A percentile compares a stretch with the other conserved stretches of the same genome.
Evolutionary conservation across 805 yeast species (phyloP).

Genomic region (Ogataea ramenticola): DNA sequence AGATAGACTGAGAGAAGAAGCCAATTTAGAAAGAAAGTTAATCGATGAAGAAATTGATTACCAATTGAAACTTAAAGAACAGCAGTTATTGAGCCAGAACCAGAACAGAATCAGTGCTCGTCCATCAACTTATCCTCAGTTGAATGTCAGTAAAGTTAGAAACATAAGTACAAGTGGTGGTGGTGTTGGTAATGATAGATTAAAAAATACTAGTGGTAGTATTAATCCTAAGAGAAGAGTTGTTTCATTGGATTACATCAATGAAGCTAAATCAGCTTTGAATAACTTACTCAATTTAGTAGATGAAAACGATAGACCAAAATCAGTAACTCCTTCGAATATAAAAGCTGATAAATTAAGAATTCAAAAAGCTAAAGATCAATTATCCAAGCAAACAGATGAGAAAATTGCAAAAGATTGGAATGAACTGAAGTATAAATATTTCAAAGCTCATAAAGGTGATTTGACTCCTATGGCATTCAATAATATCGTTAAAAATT

Average conservation of each 20-base stretch:
- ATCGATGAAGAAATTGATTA: background rate
- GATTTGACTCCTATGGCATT: background rate
- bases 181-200: background rate
- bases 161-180: background rate
- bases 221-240: background rate
- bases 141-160: background rate
- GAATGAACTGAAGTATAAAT: background rate
- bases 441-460: background rate
- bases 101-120: too few relatives aligned
- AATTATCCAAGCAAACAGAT: background rate
- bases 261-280: background rate
- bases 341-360: background rate
- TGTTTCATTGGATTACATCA: background rate
- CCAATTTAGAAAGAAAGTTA: background rate
- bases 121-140: too few relatives aligned
- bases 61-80: background rate
- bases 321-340: background rate
- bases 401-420: background rate
- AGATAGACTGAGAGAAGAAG: background rate
- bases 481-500: too few relatives aligned
- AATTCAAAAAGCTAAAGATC: background rate
- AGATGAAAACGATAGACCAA: background rate
- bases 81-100: background rate
- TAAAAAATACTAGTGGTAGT: background rate
- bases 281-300: background rate